Percentiles rank a stretch among this genome's conserved stretches.
Conservation (phyloP, 495 filamentous ascomycete species). For the Mytilinidion resinicola region DNA sequence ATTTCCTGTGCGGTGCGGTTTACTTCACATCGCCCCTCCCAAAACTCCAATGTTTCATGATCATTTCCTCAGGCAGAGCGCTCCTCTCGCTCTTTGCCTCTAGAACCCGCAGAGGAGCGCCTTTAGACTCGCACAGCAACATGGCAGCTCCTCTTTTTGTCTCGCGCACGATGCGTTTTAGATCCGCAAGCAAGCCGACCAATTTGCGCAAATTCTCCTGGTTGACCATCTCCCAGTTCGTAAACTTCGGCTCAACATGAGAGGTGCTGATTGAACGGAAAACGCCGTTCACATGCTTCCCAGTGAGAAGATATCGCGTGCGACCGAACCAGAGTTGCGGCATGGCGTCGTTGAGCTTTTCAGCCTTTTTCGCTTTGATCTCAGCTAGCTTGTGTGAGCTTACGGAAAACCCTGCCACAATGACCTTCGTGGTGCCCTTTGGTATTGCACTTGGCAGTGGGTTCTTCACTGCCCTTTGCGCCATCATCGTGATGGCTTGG, state of each 20-base stretch:
- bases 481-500: background rate
- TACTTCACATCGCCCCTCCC: background rate
- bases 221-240: background rate
- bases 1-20: no score
- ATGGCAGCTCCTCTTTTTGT: background rate
- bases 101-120: background rate
- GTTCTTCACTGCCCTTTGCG: background rate
- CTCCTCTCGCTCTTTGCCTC: background rate
- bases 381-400: background rate
- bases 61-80: background rate
- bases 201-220: slow-evolving; percentile 4
- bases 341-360: background rate
- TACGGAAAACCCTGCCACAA: background rate
- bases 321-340: slow-evolving; percentile 2
- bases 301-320: background rate
- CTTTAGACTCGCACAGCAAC: background rate
- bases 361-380: background rate
- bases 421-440: background rate
- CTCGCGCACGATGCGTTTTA: background rate
- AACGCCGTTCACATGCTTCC: background rate
- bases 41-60: background rate
- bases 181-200: background rate
- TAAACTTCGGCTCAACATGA: background rate
- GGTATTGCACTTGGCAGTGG: background rate
- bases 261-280: background rate